phyloP scores from a whole-genome alignment of 2,329 filamentous ascomycete genomes.

The Rhynchosporium agropyri region DNA sequence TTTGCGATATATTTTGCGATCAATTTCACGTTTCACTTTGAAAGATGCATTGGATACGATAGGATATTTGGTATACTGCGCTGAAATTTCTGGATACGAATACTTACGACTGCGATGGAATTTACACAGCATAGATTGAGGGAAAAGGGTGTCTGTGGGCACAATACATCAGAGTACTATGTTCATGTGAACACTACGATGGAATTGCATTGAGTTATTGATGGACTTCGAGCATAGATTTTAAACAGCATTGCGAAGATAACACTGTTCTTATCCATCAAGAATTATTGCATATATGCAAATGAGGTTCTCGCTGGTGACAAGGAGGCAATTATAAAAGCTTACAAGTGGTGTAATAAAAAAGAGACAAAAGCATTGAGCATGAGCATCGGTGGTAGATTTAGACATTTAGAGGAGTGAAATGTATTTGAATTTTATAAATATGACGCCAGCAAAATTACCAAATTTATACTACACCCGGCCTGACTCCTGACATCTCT shows the following conservation, averaged over 20 bases:
- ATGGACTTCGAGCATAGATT: neutral
- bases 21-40: neutral
- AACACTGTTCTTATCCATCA: neutral
- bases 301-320: neutral
- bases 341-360: too few relatives aligned
- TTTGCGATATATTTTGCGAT: neutral
- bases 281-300: neutral
- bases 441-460: too few relatives aligned
- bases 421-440: too few relatives aligned
- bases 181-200: neutral
- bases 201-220: slow-evolving; percentile 9
- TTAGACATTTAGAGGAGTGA: too few relatives aligned
- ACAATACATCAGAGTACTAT: neutral
- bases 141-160: neutral
- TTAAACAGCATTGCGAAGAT: neutral
- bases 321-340: too few relatives aligned
- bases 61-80: neutral
- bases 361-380: too few relatives aligned
- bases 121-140: neutral
- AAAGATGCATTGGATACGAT: neutral
- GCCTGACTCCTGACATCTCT: too few relatives aligned
- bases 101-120: neutral
- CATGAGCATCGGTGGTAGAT: too few relatives aligned
- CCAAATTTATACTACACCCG: too few relatives aligned
- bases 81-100: neutral